These are phyloP conservation scores for Dichomitus squalens DNA, from an alignment of 1,284 basidiomycete species.

Conservation along the genomic window DNA sequence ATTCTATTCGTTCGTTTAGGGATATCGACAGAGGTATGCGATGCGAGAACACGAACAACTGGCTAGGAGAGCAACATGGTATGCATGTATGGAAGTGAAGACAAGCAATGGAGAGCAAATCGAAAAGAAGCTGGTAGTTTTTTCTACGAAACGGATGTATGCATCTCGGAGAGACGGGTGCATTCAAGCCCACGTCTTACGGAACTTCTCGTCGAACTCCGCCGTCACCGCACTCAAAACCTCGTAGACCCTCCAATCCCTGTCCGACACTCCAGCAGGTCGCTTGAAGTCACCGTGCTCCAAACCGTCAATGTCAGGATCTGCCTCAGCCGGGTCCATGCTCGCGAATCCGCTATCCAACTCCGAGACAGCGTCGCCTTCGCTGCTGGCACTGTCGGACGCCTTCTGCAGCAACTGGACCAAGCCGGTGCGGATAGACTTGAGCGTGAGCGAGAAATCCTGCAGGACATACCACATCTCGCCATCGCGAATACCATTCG, in stretches of 20 bases:
- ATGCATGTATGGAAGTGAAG: not conserved
- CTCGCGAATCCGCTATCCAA: conserved; percentile 41
- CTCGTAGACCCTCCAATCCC: conserved; percentile 60
- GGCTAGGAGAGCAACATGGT: not conserved
- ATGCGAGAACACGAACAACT: no score
- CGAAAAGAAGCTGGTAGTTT: no score
- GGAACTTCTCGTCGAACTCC: conserved; percentile 50
- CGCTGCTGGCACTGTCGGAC: conserved; percentile 24
- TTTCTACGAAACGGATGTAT: no score
- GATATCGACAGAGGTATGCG: not conserved
- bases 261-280: conserved; percentile 43
- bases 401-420: conserved; percentile 45
- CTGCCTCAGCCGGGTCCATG: conserved; percentile 32
- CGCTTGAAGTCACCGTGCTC: conserved; percentile 28
- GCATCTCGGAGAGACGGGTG: not conserved
- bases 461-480: conserved; percentile 67
- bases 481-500: conserved; percentile 59
- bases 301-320: conserved; percentile 32
- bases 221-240: conserved; percentile 45
- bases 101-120: not conserved
- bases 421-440: conserved; percentile 41
- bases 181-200: conserved; percentile 42
- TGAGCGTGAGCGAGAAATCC: conserved; percentile 55
- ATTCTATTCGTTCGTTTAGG: not conserved
- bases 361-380: conserved; percentile 18